Evolutionary conservation across 345 rosid species (phyloP).

Genomic region (Corchorus capsularis): DNA sequence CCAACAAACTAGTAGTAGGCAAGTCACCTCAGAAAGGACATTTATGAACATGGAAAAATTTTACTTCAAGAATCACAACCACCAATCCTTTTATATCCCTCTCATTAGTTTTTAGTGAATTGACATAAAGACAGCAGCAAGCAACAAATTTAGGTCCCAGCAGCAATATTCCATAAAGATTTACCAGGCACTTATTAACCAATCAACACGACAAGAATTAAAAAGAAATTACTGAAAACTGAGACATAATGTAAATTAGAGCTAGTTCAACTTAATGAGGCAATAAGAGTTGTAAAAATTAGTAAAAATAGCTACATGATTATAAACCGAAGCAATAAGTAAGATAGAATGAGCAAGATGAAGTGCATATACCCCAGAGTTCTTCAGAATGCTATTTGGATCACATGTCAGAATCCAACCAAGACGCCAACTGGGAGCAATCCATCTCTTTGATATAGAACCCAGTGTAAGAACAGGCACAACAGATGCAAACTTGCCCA

Average conservation of each 20-base stretch:
- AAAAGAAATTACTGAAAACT: background rate
- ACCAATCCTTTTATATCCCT: background rate
- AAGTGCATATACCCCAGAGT: conserved; percentile 40
- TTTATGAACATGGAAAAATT: background rate
- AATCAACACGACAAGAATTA: background rate
- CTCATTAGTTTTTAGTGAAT: background rate
- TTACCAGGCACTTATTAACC: background rate
- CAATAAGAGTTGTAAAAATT: background rate
- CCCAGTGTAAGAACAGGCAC: conserved; percentile 62
- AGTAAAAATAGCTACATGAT: background rate
- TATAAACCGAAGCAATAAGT: background rate
- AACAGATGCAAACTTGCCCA: conserved; percentile 61
- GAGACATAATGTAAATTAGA: background rate
- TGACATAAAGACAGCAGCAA: background rate
- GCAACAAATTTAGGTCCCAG: background rate
- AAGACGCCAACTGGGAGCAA: conserved; percentile 76
- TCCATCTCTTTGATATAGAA: conserved; percentile 72
- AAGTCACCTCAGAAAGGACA: background rate
- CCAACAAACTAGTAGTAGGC: background rate
- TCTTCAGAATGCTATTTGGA: conserved; percentile 45
- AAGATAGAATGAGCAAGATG: background rate
- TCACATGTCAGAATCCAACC: conserved; percentile 68
- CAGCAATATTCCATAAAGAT: background rate
- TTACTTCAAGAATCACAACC: background rate
- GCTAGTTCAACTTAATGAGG: background rate